Evolutionary conservation across 1,284 basidiomycete genomes (phyloP).

Genomic region (Pholiota adiposa): DNA sequence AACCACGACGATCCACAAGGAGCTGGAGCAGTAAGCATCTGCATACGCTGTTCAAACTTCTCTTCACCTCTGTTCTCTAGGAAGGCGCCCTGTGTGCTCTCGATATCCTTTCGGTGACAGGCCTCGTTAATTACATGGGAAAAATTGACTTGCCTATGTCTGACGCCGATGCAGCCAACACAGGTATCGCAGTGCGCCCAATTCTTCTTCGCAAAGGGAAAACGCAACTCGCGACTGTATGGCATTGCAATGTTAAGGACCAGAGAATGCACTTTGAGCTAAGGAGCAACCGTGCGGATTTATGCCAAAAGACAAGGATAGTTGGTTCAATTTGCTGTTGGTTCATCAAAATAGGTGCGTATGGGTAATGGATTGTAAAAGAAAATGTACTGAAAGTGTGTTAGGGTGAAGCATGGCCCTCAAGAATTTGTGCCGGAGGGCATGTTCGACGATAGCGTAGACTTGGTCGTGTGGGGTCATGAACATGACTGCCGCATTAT

Average conservation of each 20-base stretch:
- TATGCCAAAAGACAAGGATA: conserved; percentile 87
- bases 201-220: conserved; percentile 90
- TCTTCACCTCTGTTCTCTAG: conserved; percentile 42
- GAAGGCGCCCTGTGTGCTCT: conserved; percentile 95
- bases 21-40: conserved; percentile 76
- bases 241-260: conserved; percentile 97
- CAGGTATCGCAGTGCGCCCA: conserved; percentile 88
- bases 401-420: conserved; percentile 90
- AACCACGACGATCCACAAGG: conserved; percentile 99
- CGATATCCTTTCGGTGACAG: conserved; percentile 92
- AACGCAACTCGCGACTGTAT: conserved; percentile 87
- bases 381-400: conserved; percentile 7
- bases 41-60: background rate
- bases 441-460: conserved; percentile 95
- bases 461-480: conserved; percentile 97
- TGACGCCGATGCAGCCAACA: conserved; percentile 67
- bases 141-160: conserved; percentile 76
- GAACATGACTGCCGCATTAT: conserved; percentile 96
- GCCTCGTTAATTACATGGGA: conserved; percentile 97
- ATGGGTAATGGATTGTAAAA: background rate
- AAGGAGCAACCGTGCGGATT: conserved; percentile 90
- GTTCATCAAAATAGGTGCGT: conserved; percentile 95
- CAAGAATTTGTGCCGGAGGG: conserved; percentile 94
- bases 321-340: conserved; percentile 95
- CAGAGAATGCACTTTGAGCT: conserved; percentile 96